These are phyloP conservation scores for Cinchona pubescens DNA, from an alignment of 257 asterid species.

Conservation along the genomic window DNA sequence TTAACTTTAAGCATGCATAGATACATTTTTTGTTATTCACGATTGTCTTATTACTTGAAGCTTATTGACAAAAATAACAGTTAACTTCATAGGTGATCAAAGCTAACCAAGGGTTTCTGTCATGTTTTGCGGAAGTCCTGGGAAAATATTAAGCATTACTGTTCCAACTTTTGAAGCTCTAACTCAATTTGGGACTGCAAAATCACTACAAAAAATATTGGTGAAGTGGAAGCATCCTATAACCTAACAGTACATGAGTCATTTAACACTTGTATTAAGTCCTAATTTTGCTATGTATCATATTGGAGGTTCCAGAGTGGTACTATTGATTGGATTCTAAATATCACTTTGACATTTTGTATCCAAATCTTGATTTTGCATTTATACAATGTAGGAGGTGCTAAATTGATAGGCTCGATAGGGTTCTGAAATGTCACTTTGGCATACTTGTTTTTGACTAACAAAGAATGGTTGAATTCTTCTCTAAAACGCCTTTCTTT, in stretches of 20 bases:
- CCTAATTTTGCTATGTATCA: not conserved
- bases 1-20: not conserved
- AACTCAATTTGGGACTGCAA: slow-evolving; percentile 85
- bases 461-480: not conserved
- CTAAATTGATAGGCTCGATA: not conserved
- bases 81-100: not conserved
- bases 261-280: not conserved
- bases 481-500: not conserved
- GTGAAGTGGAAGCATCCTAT: slow-evolving; percentile 96
- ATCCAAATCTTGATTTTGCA: not conserved
- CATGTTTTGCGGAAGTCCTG: slow-evolving; percentile 73
- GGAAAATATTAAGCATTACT: slow-evolving; percentile 67
- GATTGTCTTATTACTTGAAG: not conserved
- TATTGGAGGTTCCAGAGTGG: not conserved
- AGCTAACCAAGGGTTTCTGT: not conserved
- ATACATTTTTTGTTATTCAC: not conserved
- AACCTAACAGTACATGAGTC: slow-evolving; percentile 69
- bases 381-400: not conserved
- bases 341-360: not conserved
- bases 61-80: not conserved
- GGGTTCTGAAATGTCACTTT: not conserved
- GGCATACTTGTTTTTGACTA: not conserved
- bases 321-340: not conserved
- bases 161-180: slow-evolving; percentile 91
- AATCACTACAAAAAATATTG: slow-evolving; percentile 77